These are phyloP conservation scores for Linum usitatissimum DNA, from an alignment of 345 rosid genomes.

Conservation along the genomic window DNA sequence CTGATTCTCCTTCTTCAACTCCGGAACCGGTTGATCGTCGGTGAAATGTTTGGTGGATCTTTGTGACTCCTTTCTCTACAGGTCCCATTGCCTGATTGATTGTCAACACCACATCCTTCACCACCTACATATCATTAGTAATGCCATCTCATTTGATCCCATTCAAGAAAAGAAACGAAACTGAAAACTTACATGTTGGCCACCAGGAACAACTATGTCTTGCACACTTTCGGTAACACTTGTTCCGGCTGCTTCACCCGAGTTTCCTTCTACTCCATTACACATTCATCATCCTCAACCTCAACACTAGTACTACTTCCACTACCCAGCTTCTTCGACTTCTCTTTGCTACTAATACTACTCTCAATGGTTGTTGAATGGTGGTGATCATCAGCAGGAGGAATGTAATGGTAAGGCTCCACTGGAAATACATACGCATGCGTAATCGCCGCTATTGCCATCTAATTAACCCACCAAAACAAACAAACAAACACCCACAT, in stretches of 20 bases:
- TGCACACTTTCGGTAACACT: conserved; percentile 71
- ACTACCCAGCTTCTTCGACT: conserved; percentile 22
- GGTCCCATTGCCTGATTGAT: conserved; percentile 88
- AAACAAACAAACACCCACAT: conserved; percentile 59
- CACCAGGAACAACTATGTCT: conserved; percentile 72
- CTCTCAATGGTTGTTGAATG: conserved; percentile 29
- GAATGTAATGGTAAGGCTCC: conserved; percentile 42
- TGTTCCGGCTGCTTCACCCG: conserved; percentile 63
- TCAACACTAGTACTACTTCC: conserved; percentile 10
- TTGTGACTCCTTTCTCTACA: conserved; percentile 70
- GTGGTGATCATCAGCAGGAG: conserved; percentile 6
- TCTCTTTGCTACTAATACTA: conserved; percentile 27
- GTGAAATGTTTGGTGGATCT: conserved; percentile 60
- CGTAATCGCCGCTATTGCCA: conserved; percentile 80
- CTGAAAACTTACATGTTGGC: conserved; percentile 42
- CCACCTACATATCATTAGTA: conserved; percentile 30
- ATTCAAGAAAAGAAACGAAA: neutral
- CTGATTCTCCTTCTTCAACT: conserved; percentile 21
- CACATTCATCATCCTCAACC: conserved; percentile 15
- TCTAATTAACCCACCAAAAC: conserved; percentile 24
- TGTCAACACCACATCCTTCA: conserved; percentile 68
- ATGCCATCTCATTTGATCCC: neutral
- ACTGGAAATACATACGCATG: conserved; percentile 65
- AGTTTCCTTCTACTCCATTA: conserved; percentile 37
- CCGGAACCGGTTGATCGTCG: conserved; percentile 25